Percentiles rank a stretch among this genome's conserved stretches.
These are phyloP conservation scores for Phytopythium litorale DNA, from an alignment of 352 stramenopile species.

Conservation along the genomic window DNA sequence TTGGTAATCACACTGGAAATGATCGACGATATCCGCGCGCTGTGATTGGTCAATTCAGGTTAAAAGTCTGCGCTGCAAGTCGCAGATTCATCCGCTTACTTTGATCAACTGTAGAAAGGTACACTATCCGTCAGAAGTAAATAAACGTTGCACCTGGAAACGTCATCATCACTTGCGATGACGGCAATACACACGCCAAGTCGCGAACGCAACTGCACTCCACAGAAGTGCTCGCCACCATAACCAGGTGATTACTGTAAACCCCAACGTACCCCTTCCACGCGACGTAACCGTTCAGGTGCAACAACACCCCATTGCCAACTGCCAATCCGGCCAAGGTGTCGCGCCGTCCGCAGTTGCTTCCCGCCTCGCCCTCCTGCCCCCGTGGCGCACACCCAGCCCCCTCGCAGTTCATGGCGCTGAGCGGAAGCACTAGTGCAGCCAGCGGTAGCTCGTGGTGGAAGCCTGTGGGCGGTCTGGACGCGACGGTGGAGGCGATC, in stretches of 20 bases:
- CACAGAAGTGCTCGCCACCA: neutral
- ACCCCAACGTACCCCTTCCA: too few species aligned
- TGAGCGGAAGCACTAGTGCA: conserved; percentile 9
- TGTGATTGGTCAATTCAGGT: neutral
- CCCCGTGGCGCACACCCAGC: neutral
- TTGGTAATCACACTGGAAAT: conserved; percentile 3
- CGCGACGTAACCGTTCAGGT: neutral
- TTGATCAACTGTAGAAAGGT: neutral
- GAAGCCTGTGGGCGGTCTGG: conserved; percentile 32
- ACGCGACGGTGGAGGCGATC: conserved; percentile 25
- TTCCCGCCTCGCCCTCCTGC: neutral
- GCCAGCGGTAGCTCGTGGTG: conserved; percentile 27
- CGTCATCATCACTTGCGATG: conserved; percentile 4
- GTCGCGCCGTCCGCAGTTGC: neutral
- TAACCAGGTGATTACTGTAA: neutral
- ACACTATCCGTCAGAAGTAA: neutral
- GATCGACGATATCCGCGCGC: neutral
- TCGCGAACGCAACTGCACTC: neutral
- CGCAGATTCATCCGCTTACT: neutral
- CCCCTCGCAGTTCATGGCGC: conserved; percentile 4
- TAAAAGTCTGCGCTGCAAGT: neutral
- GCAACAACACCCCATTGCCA: too few species aligned
- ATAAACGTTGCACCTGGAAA: neutral
- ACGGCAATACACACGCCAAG: neutral
- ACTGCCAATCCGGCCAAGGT: too few species aligned